A percentile compares a stretch with the other conserved stretches of the same genome.
phyloP scores from a whole-genome alignment of 768 basidiomycete genomes.

The Leccinellum albellum region DNA sequence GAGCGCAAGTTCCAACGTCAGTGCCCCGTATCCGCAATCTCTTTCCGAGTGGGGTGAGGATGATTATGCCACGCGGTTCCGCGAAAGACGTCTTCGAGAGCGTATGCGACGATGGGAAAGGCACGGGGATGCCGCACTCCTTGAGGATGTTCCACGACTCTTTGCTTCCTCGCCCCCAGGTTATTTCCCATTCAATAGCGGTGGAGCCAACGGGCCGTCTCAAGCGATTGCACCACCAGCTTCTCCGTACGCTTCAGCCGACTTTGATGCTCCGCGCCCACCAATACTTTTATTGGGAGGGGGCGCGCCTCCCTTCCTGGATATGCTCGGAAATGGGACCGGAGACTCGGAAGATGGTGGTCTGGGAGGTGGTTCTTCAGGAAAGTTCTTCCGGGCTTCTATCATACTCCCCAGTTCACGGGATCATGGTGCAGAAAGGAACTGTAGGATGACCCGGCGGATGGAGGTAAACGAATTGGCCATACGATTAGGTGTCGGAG shows the following conservation, averaged over 20 bases:
- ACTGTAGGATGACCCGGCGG: conserved; percentile 56
- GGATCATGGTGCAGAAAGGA: conserved; percentile 50
- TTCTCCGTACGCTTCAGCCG: conserved; percentile 32
- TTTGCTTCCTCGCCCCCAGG: conserved; percentile 27
- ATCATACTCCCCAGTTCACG: conserved; percentile 64
- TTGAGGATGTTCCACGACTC: conserved; percentile 61
- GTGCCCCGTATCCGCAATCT: neutral
- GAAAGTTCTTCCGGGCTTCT: conserved; percentile 62
- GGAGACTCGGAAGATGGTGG: conserved; percentile 16
- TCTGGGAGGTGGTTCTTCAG: conserved; percentile 11
- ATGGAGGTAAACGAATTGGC: conserved; percentile 77
- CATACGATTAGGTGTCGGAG: conserved; percentile 80
- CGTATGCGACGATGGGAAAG: conserved; percentile 75
- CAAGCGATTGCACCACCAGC: conserved; percentile 21
- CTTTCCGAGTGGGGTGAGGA: conserved; percentile 61
- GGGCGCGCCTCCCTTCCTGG: conserved; percentile 18
- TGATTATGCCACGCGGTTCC: conserved; percentile 56
- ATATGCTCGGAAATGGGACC: conserved; percentile 22
- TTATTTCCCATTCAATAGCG: conserved; percentile 3
- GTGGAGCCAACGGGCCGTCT: neutral
- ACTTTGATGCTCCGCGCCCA: conserved; percentile 22
- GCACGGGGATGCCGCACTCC: conserved; percentile 48
- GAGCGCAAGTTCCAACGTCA: conserved; percentile 31
- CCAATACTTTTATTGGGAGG: conserved; percentile 27
- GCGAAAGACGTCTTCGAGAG: conserved; percentile 69